These are phyloP conservation scores for Hypoxylon rickii DNA, from an alignment of 495 filamentous ascomycete genomes.

Conservation along the genomic window DNA sequence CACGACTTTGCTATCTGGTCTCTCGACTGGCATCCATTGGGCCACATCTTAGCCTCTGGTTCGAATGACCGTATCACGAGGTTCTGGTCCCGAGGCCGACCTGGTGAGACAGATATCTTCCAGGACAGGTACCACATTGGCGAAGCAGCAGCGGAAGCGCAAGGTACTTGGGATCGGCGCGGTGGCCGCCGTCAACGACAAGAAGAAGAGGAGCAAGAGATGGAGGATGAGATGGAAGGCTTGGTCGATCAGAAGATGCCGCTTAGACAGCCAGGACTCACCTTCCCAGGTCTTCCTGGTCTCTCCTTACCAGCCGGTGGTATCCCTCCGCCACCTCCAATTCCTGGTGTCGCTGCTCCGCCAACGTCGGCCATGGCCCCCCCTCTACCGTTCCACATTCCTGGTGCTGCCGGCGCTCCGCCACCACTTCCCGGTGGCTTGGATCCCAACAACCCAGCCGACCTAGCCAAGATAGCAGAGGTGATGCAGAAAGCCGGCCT, in stretches of 20 bases:
- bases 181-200: conserved; percentile 77
- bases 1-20: conserved; percentile 97
- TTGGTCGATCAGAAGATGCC: conserved; percentile 94
- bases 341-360: conserved; percentile 55
- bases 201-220: conserved; percentile 89
- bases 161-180: conserved; percentile 88
- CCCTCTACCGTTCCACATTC: conserved; percentile 45
- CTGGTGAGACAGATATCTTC: conserved; percentile 80
- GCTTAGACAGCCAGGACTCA: conserved; percentile 47
- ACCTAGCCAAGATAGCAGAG: conserved; percentile 69
- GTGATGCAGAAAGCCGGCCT: conserved; percentile 62
- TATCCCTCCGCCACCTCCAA: conserved; percentile 39
- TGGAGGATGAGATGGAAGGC: conserved; percentile 90
- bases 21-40: conserved; percentile 94
- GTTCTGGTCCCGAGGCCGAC: conserved; percentile 90
- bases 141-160: conserved; percentile 87
- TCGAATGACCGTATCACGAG: conserved; percentile 96
- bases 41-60: conserved; percentile 96
- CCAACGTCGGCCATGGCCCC: conserved; percentile 37
- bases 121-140: conserved; percentile 94
- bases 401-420: conserved; percentile 52
- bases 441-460: conserved; percentile 63
- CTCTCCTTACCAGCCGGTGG: conserved; percentile 49
- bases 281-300: conserved; percentile 52
- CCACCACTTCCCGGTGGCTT: conserved; percentile 54